These are phyloP conservation scores for Picochlorum sp. DNA, from an alignment of 139 green algal genomes.

Conservation along the genomic window DNA sequence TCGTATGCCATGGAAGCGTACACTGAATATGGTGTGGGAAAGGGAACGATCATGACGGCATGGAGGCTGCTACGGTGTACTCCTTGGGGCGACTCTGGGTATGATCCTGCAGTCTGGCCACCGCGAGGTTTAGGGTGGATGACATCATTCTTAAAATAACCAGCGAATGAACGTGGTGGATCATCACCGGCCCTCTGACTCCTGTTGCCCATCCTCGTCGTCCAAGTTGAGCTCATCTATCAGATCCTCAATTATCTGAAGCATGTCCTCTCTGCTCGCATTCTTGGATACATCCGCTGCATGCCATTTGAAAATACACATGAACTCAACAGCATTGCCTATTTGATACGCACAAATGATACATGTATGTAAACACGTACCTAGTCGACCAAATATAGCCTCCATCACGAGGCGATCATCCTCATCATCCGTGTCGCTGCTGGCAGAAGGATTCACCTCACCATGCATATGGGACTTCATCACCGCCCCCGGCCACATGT, in stretches of 20 bases:
- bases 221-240: too few species aligned
- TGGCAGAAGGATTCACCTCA: background rate
- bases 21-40: constrained; percentile 46
- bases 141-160: background rate
- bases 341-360: too few species aligned
- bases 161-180: too few species aligned
- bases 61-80: constrained; percentile 74
- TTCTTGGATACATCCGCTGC: too few species aligned
- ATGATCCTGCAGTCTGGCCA: constrained; percentile 39
- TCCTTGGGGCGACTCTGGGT: constrained; percentile 42
- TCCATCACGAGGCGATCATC: background rate
- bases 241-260: too few species aligned
- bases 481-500: background rate
- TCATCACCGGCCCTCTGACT: too few species aligned
- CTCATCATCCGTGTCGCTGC: background rate
- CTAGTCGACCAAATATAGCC: background rate
- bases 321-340: too few species aligned
- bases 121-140: constrained; percentile 21
- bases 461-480: background rate
- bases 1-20: constrained; percentile 48
- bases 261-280: too few species aligned
- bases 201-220: too few species aligned
- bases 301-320: too few species aligned
- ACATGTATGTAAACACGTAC: too few species aligned
- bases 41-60: constrained; percentile 60